A percentile compares a stretch with the other conserved stretches of the same genome.
phyloP scores from a whole-genome alignment of 306 rosid genomes.

The Morella rubra region DNA sequence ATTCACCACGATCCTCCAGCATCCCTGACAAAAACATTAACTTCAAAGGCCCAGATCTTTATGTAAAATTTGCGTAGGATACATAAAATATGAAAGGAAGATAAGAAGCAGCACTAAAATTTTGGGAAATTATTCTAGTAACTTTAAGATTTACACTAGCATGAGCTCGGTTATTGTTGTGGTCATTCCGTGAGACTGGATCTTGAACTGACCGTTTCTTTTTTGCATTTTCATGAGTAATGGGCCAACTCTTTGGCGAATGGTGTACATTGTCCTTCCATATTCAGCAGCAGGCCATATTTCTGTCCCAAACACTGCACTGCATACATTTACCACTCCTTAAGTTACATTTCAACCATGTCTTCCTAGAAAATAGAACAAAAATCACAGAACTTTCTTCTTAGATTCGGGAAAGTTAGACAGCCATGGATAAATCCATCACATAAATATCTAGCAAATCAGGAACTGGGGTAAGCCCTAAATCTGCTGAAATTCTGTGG shows the following conservation, averaged over 20 bases:
- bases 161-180: neutral
- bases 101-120: neutral
- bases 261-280: constrained; percentile 98
- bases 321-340: constrained; percentile 45
- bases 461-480: neutral
- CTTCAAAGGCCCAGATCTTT: constrained; percentile 17
- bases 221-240: constrained; percentile 85
- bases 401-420: constrained; percentile 8
- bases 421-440: constrained; percentile 1
- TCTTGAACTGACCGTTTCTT: constrained; percentile 70
- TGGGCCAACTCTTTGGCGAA: constrained; percentile 90
- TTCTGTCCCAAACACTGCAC: constrained; percentile 97
- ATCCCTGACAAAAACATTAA: constrained; percentile 56
- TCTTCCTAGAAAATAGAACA: constrained; percentile 1
- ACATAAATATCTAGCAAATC: neutral
- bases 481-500: neutral
- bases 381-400: neutral
- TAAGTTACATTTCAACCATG: constrained; percentile 38
- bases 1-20: constrained; percentile 48
- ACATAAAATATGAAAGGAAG: constrained; percentile 8
- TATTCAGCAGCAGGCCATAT: constrained; percentile 99
- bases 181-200: constrained; percentile 5
- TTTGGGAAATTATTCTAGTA: neutral
- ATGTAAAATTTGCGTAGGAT: constrained; percentile 10
- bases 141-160: neutral